Base-by-base conservation (phyloP, 768 basidiomycete genomes). In the Podaxis mareebaensis region DNA sequence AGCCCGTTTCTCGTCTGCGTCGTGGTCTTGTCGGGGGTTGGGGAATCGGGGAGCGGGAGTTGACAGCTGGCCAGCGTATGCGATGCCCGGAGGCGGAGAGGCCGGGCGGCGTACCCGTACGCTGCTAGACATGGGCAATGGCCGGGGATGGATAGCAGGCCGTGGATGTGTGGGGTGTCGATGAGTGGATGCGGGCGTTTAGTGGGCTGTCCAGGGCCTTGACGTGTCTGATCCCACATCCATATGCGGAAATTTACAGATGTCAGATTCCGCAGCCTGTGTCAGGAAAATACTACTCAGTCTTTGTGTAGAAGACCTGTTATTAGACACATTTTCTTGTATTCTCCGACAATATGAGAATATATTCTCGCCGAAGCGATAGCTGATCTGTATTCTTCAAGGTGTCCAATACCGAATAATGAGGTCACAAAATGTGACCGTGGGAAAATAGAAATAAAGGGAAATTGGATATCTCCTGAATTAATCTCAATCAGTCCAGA, bases 91-190 rank as follows among this genome's bases (percentile, higher is more conserved):
- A 12, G 87, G 86, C 8, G 90, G 90, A 60, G 90, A 89, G 28
- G 90, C 79, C 58, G 86, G 87, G 69, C 90, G 81, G 73, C 90
- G 82, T 60, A 81, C 86, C 73, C 91, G 82, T 72, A 91, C 85
- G 66, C 74, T 80, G 17, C 15, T 20, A 24, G 60, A 40, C 52
- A 55, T 62, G 53, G 24, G 20, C 22, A 13, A 33, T 38, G 44
- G 54, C 49, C n/a, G 22, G 52, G 12, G 20, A 5, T 42, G 56
- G 40, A 30, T 30, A 15, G 33, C 24, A 12, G 59, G 20, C 11
- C 26, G 33, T 51, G 49, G 0, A 20, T 51, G 30, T 5, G 54
- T 56, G 54, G 24, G 20, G n/a, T 38, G 38, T 38, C 7, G 54
- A 39, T 38, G 38, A 22, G 36, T 24, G 39, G 15, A 40, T 39